Evolutionary conservation across 73 alveolate species (phyloP).

Genomic region (Blepharisma stoltei): DNA sequence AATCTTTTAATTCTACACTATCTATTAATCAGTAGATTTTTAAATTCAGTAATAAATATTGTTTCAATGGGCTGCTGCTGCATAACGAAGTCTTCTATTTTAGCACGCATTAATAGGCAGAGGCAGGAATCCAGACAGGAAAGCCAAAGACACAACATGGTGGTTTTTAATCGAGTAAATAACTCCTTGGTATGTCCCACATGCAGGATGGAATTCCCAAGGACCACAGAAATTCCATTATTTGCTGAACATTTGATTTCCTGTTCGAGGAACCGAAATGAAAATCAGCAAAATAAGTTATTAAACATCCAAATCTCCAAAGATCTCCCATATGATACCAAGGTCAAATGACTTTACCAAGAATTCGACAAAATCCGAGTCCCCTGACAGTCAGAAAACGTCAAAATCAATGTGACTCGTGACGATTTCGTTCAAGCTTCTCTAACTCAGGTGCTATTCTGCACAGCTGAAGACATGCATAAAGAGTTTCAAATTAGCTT

Average conservation of each 20-base stretch:
- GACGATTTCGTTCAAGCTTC: slow-evolving; percentile 14
- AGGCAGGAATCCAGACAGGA: too few species aligned
- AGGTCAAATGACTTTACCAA: background rate
- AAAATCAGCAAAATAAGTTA: background rate
- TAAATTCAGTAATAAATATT: too few species aligned
- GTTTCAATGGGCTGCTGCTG: too few species aligned
- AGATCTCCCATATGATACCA: slow-evolving; percentile 18
- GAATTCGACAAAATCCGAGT: background rate
- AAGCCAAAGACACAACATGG: too few species aligned
- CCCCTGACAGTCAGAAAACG: slow-evolving; percentile 1
- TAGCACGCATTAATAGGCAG: too few species aligned
- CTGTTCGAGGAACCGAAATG: background rate
- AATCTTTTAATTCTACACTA: too few species aligned
- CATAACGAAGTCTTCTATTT: too few species aligned
- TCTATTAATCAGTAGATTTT: too few species aligned
- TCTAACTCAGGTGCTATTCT: background rate
- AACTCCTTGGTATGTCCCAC: background rate
- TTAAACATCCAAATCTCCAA: background rate
- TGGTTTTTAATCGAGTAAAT: background rate
- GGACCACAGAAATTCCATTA: background rate
- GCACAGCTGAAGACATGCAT: slow-evolving; percentile 28
- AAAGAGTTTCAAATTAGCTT: slow-evolving; percentile 47
- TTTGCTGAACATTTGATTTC: background rate
- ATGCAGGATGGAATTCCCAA: slow-evolving; percentile 22
- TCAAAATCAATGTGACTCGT: background rate